Percentiles rank a stretch among this genome's conserved stretches.
Conservation (phyloP, 2,329 filamentous ascomycete genomes). For the Trichoderma koningii region DNA sequence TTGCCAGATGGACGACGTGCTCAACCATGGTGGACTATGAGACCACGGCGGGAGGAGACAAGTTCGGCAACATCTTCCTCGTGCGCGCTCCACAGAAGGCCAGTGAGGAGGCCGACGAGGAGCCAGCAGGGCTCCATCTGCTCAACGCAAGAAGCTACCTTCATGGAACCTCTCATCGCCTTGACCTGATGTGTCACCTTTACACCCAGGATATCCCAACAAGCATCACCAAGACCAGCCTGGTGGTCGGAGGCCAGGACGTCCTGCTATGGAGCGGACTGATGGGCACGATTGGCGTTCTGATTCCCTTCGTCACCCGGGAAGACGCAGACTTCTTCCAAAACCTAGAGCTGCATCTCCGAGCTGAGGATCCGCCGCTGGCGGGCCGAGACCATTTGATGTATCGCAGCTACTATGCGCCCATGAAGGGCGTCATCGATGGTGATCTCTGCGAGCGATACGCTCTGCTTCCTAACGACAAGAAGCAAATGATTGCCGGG, state of each 20-base stretch:
- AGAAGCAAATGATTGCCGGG: slow-evolving; percentile 91
- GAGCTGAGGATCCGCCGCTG: slow-evolving; percentile 81
- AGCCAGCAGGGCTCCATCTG: slow-evolving; percentile 87
- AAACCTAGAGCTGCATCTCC: slow-evolving; percentile 83
- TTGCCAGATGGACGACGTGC: slow-evolving; percentile 87
- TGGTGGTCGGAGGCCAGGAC: slow-evolving; percentile 89
- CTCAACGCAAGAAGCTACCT: slow-evolving; percentile 87
- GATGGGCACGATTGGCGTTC: slow-evolving; percentile 89
- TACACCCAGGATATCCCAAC: slow-evolving; percentile 92
- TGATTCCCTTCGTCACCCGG: slow-evolving; percentile 87
- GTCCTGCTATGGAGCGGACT: slow-evolving; percentile 91
- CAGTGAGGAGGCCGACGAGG: slow-evolving; percentile 88
- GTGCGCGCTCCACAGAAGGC: slow-evolving; percentile 83
- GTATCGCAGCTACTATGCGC: slow-evolving; percentile 93
- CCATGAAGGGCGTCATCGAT: slow-evolving; percentile 95
- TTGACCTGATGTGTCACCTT: slow-evolving; percentile 84
- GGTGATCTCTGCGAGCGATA: slow-evolving; percentile 95
- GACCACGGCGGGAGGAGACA: slow-evolving; percentile 90
- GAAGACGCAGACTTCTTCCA: slow-evolving; percentile 99
- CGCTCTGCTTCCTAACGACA: slow-evolving; percentile 78
- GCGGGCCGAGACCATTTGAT: slow-evolving; percentile 94
- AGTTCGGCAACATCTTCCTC: slow-evolving; percentile 96
- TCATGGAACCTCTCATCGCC: slow-evolving; percentile 80
- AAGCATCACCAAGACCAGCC: slow-evolving; percentile 81
- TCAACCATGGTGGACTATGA: slow-evolving; percentile 97